A percentile compares a stretch with the other conserved stretches of the same genome.
These are phyloP conservation scores for Cladosporium sp. DNA, from an alignment of 2,329 filamentous ascomycete species.

Conservation along the genomic window DNA sequence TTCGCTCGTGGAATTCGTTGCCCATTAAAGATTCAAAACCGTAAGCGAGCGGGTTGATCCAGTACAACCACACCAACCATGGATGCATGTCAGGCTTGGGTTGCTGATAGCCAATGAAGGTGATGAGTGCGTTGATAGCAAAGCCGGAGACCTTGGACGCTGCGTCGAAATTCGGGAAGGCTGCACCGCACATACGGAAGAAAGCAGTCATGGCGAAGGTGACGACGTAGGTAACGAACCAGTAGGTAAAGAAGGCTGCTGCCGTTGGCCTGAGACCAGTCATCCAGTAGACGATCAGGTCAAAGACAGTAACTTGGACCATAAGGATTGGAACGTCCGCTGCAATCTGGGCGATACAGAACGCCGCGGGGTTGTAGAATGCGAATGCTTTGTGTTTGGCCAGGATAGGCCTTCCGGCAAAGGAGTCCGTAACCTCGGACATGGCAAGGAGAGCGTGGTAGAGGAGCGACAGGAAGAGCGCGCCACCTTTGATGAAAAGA, in stretches of 20 bases:
- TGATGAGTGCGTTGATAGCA: conserved; percentile 20
- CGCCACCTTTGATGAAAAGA: conserved; percentile 60
- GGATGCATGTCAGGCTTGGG: conserved; percentile 38
- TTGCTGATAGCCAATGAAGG: conserved; percentile 33
- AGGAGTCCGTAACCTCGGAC: conserved; percentile 59
- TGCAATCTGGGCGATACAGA: conserved; percentile 51
- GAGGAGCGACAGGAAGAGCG: conserved; percentile 60
- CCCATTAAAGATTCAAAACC: conserved; percentile 35
- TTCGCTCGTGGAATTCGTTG: conserved; percentile 53
- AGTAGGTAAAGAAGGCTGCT: conserved; percentile 59
- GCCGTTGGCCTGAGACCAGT: conserved; percentile 51
- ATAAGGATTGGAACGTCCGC: conserved; percentile 52
- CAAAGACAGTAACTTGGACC: conserved; percentile 57
- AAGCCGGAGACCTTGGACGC: conserved; percentile 32
- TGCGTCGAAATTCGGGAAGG: conserved; percentile 28
- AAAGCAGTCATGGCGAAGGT: conserved; percentile 44
- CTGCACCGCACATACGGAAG: conserved; percentile 38
- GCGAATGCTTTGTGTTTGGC: conserved; percentile 43
- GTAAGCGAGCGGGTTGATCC: conserved; percentile 54
- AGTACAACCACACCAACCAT: conserved; percentile 47
- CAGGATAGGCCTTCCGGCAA: conserved; percentile 43
- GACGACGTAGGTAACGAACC: conserved; percentile 48
- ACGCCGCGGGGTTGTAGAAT: conserved; percentile 36
- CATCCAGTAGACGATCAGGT: conserved; percentile 62
- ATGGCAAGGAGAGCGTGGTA: conserved; percentile 61